Base-by-base conservation (phyloP, 345 rosid species). In the Gossypium ekmanianum region DNA sequence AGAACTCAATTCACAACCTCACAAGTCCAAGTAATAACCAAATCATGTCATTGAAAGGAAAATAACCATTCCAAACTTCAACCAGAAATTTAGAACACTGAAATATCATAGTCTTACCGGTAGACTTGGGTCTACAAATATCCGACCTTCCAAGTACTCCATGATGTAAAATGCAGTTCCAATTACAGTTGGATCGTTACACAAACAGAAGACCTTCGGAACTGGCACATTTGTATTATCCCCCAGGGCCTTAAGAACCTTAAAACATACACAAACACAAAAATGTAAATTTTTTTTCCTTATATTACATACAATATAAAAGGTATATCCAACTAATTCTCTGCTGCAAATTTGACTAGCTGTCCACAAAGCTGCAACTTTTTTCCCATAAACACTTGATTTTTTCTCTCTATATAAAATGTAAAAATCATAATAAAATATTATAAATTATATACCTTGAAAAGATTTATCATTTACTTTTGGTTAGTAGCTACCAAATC, bases 121-220 rank as follows among this genome's bases (percentile, higher is more conserved):
- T 67, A 95, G 85, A 75, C 78, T 79, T 0, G 92, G 91, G 76
- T 95, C 97, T 9, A 91, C 47, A 75, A 89, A 95, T 58, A 95
- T 89, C 24, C 98, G 87, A 2, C 98, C 99, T 85, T 95, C 96
- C 87, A 95, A 82, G 72, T 81, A 90, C 84, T 95, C 99, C 99
- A 95, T 95, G 75, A 95, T 90, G 85, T 95, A 95, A 83, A 95
- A 95, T 14, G 87, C 83, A 69, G 99, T 91, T 66, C 97, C 99
- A 71, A 95, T 88, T 5, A 95, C 87, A 67, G 74, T 71, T 0
- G 88, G 80, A 81, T 93, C 96, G 26, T 77, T 80, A 78, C 99
- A 95, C 65, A 91, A 83, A 81, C 94, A 93, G 76, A 85, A 90
- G 39, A 83, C 96, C 85, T 84, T 93, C 14, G 98, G 98, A 74